Evolutionary conservation across 257 asterid species (phyloP), one percentile per base, ranked within the genome.

Genomic region (Solanum tarapatanum): DNA sequence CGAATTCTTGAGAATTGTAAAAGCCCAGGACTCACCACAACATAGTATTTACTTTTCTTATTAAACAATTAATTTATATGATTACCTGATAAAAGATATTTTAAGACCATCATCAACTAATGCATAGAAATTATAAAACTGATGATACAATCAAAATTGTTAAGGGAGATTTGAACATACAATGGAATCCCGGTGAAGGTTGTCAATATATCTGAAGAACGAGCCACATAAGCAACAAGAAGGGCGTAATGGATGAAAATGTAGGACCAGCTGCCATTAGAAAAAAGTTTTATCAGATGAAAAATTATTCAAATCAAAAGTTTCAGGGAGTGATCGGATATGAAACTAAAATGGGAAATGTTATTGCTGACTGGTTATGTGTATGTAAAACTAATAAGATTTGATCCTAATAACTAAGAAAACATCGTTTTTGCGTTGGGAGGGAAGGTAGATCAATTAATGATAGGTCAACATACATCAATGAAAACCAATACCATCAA

Each of bases 211-310:
- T 95, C 98, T 64, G 99, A 93, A 55, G 99, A 96, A 82, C 99
- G 98, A 75, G 99, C 98, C 77, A 95, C 97, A 82, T 96, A 96
- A 86, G 99, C 99, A 88, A 96, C 96, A 55, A 96, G 98, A 90
- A 96, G 99, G 9, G 98, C 97, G 51, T 96, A 96, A 87, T 96
- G 99, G 85, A 96, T 96, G 91, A 95, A 95, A 85, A 95, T 93
- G 92, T 96, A 95, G 70, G 99, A 93, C 98, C 98, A 95, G 92
- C 99, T 96, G 99, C 93, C 88, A 89, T 48, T n/a, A 83, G 87
- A 83, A 90, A 87, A 88, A 87, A 86, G 32, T 16, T 68, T 32
- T 62, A 88, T 91, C 87, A 90, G 89, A 82, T 83, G 74, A 85
- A 87, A 85, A 58, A 45, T 86, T 28, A 28, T 48, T 82, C 41